Conservation (phyloP, 2,329 filamentous ascomycete genomes). For the Huntiella moniliformis region DNA sequence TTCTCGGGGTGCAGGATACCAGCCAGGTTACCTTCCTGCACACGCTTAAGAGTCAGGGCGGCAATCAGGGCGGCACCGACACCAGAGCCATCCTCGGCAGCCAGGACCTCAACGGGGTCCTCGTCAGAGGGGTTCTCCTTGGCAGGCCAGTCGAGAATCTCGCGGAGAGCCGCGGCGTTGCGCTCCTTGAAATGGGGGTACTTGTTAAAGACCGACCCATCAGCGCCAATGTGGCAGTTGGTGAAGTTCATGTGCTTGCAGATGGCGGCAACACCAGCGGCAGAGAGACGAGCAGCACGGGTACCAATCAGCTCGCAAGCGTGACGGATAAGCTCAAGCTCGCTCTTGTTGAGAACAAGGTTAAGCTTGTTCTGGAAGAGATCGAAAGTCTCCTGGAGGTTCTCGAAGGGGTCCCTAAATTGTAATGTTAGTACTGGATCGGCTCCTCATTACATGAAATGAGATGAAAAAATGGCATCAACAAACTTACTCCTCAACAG, state of each 20-base stretch:
- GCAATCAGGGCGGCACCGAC: conserved; percentile 82
- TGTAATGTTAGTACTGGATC: conserved; percentile 1
- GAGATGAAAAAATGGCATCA: background rate
- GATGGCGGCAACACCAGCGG: conserved; percentile 89
- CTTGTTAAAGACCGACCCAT: conserved; percentile 97
- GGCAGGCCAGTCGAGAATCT: conserved; percentile 86
- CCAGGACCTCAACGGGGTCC: conserved; percentile 72
- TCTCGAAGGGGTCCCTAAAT: conserved; percentile 82
- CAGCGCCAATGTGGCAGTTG: conserved; percentile 82
- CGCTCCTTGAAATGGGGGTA: conserved; percentile 96
- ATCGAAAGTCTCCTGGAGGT: conserved; percentile 73
- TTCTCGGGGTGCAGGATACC: conserved; percentile 48
- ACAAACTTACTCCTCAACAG: conserved; percentile 59
- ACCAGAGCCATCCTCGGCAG: conserved; percentile 81
- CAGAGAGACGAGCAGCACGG: conserved; percentile 76
- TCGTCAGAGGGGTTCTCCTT: conserved; percentile 44
- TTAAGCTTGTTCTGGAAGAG: conserved; percentile 60
- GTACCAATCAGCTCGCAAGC: conserved; percentile 89
- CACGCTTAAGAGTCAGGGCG: conserved; percentile 45
- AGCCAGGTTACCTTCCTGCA: conserved; percentile 41
- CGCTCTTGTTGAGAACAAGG: conserved; percentile 51
- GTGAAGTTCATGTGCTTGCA: conserved; percentile 88
- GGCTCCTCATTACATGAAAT: background rate
- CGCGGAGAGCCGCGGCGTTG: conserved; percentile 71
- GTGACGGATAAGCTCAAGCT: conserved; percentile 76